Evolutionary conservation across 2,329 filamentous ascomycete genomes (phyloP), one percentile per base, ranked within the genome.

Genomic region (Ascochyta viciae-villosae): DNA sequence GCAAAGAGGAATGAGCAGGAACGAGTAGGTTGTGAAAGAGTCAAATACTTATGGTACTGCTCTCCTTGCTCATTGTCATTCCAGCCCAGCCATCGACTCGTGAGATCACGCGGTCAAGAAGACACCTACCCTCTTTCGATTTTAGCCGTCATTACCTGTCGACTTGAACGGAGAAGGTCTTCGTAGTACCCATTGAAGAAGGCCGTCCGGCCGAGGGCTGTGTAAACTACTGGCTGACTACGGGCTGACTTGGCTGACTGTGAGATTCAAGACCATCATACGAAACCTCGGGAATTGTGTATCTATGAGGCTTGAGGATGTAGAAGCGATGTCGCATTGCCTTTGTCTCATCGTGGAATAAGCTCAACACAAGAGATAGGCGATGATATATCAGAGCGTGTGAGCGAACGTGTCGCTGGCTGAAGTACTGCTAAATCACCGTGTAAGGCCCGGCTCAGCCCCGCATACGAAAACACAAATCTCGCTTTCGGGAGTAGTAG

Each of bases 141-240:
- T 15, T 4, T 19, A n/a, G 13, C 19, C 6, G 9, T 48, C 38
- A 38, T 35, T n/a, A 26, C 26, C 12, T 19, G 34, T 47, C 23
- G 38, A 38, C 15, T 38, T 47, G 48, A 51, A 56, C 47, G 19
- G 38, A 43, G 27, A 51, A 40, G n/a, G 33, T 40, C 33, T 24
- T 3, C 29, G 26, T 7, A n/a, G 15, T 5, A 38, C 12, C 38
- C 43, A 12, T 47, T n/a, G 42, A 39, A 56, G n/a, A 31, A 43
- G 38, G 22, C 31, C 42, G 38, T 19, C 19, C 22, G 38, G 37
- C 24, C 26, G 26, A n/a, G 23, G 48, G 53, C 53, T 51, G 47
- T 51, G 38, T 43, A 47, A 47, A 40, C 24, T 22, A 37, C n/a
- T 35, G 27, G 45, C 31, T 35, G 37, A 40, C 24, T 22, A 37